Conservation (phyloP, 2,329 filamentous ascomycete species). For the Cercospora citrullina region DNA sequence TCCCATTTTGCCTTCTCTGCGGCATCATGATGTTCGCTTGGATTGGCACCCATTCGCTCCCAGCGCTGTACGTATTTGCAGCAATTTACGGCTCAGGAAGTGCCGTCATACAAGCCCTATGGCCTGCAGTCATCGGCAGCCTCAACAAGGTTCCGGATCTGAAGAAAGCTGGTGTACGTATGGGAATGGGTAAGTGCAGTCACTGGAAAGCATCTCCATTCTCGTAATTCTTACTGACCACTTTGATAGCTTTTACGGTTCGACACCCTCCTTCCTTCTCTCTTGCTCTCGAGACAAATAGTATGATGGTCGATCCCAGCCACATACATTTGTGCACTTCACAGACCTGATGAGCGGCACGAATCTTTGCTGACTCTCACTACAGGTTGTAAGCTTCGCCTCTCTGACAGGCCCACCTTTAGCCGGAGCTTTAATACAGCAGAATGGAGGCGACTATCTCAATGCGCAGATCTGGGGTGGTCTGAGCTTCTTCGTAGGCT, state of each 20-base stretch:
- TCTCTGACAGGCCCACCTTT: slow-evolving; percentile 50
- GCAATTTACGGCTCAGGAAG: slow-evolving; percentile 49
- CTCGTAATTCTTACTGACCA: too few relatives aligned
- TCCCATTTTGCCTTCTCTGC: slow-evolving; percentile 52
- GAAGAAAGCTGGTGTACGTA: slow-evolving; percentile 48
- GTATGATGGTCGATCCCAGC: too few relatives aligned
- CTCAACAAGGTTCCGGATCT: slow-evolving; percentile 47
- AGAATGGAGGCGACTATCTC: slow-evolving; percentile 44
- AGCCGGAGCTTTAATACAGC: slow-evolving; percentile 49
- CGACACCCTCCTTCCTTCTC: not conserved
- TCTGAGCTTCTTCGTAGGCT: slow-evolving; percentile 33
- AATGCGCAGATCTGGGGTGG: slow-evolving; percentile 51
- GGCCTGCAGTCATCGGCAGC: slow-evolving; percentile 45
- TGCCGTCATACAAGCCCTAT: slow-evolving; percentile 49
- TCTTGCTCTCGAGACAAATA: not conserved
- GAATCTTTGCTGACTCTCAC: not conserved
- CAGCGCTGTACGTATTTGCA: slow-evolving; percentile 47
- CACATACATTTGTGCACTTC: too few relatives aligned
- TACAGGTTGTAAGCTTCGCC: slow-evolving; percentile 45
- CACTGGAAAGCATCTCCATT: too few relatives aligned
- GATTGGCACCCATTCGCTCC: slow-evolving; percentile 50
- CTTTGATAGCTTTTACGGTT: slow-evolving; percentile 39
- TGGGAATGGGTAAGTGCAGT: slow-evolving; percentile 43
- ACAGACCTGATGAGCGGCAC: not conserved
- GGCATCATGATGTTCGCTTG: slow-evolving; percentile 57